These are phyloP conservation scores for Modicella reniformis DNA, from an alignment of 371 early-diverging fungal species.

Conservation along the genomic window DNA sequence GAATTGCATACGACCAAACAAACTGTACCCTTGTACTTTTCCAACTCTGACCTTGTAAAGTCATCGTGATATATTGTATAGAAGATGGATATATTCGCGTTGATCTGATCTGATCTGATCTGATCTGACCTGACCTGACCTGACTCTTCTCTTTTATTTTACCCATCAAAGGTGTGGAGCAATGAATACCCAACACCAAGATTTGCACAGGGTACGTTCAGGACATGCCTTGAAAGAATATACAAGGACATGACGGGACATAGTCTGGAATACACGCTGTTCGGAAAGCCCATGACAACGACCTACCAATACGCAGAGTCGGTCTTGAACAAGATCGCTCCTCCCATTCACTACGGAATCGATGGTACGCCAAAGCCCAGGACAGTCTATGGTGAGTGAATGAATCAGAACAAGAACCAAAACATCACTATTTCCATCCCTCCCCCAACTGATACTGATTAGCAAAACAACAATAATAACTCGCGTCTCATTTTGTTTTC, in stretches of 20 bases:
- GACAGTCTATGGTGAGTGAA: constrained; percentile 44
- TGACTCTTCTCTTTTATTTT: neutral
- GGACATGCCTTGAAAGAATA: constrained; percentile 72
- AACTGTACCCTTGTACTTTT: constrained; percentile 79
- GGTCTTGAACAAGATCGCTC: constrained; percentile 56
- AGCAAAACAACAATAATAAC: no score
- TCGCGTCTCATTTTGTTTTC: neutral
- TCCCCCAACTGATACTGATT: neutral
- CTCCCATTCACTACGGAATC: constrained; percentile 21
- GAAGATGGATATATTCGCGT: neutral
- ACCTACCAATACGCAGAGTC: constrained; percentile 81
- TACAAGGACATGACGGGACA: constrained; percentile 62
- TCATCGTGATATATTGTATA: neutral
- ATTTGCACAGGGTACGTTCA: constrained; percentile 85
- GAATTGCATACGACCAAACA: constrained; percentile 58
- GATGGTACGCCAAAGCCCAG: constrained; percentile 22
- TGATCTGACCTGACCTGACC: neutral
- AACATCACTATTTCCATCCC: no score
- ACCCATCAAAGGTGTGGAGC: constrained; percentile 72
- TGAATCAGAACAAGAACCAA: neutral
- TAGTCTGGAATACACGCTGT: constrained; percentile 72
- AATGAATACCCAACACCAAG: constrained; percentile 83
- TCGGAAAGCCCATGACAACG: constrained; percentile 83
- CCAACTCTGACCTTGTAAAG: constrained; percentile 76
- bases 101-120: neutral